A percentile compares a stretch with the other conserved stretches of the same genome.
Conservation (phyloP, 768 basidiomycete species). For the Porpolomopsis calyptriformis region DNA sequence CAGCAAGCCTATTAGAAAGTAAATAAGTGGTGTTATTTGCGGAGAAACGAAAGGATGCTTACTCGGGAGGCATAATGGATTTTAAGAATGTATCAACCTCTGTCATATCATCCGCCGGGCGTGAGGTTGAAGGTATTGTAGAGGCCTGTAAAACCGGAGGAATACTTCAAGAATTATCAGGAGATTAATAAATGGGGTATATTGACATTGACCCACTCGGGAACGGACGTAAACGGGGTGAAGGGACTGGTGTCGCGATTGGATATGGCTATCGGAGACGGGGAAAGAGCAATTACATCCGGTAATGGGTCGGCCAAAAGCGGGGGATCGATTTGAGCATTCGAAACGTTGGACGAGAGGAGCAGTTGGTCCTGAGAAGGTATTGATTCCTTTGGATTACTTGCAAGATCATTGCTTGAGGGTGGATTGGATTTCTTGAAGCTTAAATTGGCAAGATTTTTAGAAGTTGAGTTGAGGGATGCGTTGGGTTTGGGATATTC, state of each 20-base stretch:
- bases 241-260: no score
- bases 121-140: not conserved
- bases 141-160: not conserved
- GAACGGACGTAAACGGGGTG: constrained; percentile 1
- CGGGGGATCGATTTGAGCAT: not conserved
- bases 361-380: not conserved
- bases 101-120: not conserved
- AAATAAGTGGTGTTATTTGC: not conserved
- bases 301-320: not conserved
- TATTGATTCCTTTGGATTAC: not conserved
- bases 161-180: not conserved
- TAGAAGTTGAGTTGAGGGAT: constrained; percentile 7
- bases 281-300: not conserved
- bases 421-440: constrained; percentile 33
- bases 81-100: constrained; percentile 28
- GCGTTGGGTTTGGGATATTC: constrained; percentile 23
- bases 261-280: no score
- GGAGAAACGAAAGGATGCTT: constrained; percentile 10
- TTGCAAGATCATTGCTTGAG: constrained; percentile 5
- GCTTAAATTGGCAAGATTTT: constrained; percentile 21
- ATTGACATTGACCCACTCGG: no score
- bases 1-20: constrained; percentile 21
- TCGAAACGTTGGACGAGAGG: not conserved
- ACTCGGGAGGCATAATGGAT: constrained; percentile 32
- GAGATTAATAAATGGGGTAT: no score